Evolutionary conservation across 495 filamentous ascomycete genomes (phyloP), one percentile per base, ranked within the genome.

Genomic region (Xylaria palmicola): DNA sequence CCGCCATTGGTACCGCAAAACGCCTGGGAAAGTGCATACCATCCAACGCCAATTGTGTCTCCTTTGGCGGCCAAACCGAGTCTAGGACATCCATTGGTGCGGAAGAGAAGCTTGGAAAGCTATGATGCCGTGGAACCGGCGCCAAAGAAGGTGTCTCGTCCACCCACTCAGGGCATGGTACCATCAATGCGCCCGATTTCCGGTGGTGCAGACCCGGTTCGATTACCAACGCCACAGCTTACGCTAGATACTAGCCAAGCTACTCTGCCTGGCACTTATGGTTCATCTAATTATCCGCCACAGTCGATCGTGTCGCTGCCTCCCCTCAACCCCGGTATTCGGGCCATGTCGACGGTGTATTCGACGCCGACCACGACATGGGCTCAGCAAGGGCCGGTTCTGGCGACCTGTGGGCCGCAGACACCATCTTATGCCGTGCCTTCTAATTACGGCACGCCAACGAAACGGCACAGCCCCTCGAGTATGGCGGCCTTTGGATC

Each of bases 101-200:
- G 87, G 59, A 97, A 97, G 75, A 81, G 92, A 56, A 88, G 84
- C 59, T 81, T 83, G 36, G 92, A 96, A 36, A 83, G 86, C 12
- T 43, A 51, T 7, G 78, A 83, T 10, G 74, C 72, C 27, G 72
- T 79, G 9, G 87, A 93, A 56, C 88, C 86, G 19, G 84, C 89
- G 9, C 74, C 86, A 9, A 96, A 96, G 77, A 80, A 89, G 60
- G 17, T 51, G 17, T 40, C 52, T 30, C 69, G 60, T n/a, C 60
- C 62, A 9, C 55, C 56, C 1, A 74, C 49, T 70, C 72, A n/a
- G 64, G 65, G 20, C 53, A 78, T 49, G 67, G 69, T 54, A 63
- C 68, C 41, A 70, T 79, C 32, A 70, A 81, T 34, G 67, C 74
- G 45, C 62, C 76, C 77, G 17, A 69, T 69, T 0, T 47, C 63